phyloP scores from a whole-genome alignment of 345 rosid species.

The Zanthoxylum bungeanum region DNA sequence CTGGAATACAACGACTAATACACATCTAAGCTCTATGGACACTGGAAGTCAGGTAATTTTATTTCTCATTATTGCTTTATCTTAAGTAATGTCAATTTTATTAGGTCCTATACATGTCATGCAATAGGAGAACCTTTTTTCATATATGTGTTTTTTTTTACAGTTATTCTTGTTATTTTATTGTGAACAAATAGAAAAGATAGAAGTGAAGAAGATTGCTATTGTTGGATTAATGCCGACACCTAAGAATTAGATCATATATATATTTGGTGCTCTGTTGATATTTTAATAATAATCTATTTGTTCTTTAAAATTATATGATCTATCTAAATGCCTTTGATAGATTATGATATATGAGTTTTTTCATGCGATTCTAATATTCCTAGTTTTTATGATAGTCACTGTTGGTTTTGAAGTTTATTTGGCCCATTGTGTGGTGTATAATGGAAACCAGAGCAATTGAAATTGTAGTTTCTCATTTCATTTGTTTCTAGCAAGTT shows the following conservation, averaged over 20 bases:
- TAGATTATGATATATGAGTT: neutral
- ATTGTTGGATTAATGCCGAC: neutral
- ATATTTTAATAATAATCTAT: neutral
- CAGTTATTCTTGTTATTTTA: neutral
- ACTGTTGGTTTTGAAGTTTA: neutral
- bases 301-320: neutral
- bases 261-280: neutral
- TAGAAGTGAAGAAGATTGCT: neutral
- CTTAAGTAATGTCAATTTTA: neutral
- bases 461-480: neutral
- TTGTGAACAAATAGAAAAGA: neutral
- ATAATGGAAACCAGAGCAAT: neutral
- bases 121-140: neutral
- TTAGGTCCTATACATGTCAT: constrained; percentile 1
- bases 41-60: constrained; percentile 87
- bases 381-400: neutral
- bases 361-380: neutral
- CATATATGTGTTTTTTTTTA: neutral
- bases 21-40: constrained; percentile 84
- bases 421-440: neutral
- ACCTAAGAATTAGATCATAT: neutral
- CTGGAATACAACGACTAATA: constrained; percentile 95
- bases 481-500: neutral
- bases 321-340: neutral
- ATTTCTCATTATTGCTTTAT: neutral